phyloP scores from a whole-genome alignment of 805 yeast species.

The Candida nitratophila region DNA sequence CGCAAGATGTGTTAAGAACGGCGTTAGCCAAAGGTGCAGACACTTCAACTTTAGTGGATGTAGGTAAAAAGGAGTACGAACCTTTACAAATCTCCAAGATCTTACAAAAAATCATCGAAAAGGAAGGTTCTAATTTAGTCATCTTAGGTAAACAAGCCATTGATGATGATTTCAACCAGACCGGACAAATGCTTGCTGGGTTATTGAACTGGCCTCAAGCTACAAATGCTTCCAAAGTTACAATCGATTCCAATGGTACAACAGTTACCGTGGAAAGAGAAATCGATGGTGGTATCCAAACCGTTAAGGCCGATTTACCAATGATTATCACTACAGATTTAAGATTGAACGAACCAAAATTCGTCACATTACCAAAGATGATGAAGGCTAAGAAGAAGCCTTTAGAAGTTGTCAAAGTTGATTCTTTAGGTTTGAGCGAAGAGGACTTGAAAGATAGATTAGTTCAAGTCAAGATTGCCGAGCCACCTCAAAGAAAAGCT shows the following conservation, averaged over 20 bases:
- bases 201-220: slow-evolving; percentile 95
- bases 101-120: slow-evolving; percentile 63
- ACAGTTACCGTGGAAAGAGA: slow-evolving; percentile 82
- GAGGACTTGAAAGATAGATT: slow-evolving; percentile 57
- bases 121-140: slow-evolving; percentile 67
- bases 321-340: slow-evolving; percentile 86
- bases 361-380: slow-evolving; percentile 90
- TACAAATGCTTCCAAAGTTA: slow-evolving; percentile 86
- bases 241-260: slow-evolving; percentile 42
- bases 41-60: slow-evolving; percentile 72
- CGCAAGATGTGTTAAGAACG: slow-evolving; percentile 81
- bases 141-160: slow-evolving; percentile 95
- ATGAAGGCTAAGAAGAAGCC: slow-evolving; percentile 99
- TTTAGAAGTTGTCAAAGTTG: slow-evolving; percentile 51
- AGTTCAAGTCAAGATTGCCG: slow-evolving; percentile 66
- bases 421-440: slow-evolving; percentile 46
- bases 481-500: slow-evolving; percentile 76
- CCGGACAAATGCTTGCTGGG: slow-evolving; percentile 96
- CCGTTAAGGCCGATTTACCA: slow-evolving; percentile 72
- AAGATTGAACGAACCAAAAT: slow-evolving; percentile 91
- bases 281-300: slow-evolving; percentile 92
- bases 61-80: slow-evolving; percentile 63
- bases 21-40: slow-evolving; percentile 96
- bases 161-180: slow-evolving; percentile 91
- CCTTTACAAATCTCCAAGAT: slow-evolving; percentile 88